Evolutionary conservation across 306 rosid species (phyloP), one percentile per base, ranked within the genome.

Genomic region (Prosopis cineraria): DNA sequence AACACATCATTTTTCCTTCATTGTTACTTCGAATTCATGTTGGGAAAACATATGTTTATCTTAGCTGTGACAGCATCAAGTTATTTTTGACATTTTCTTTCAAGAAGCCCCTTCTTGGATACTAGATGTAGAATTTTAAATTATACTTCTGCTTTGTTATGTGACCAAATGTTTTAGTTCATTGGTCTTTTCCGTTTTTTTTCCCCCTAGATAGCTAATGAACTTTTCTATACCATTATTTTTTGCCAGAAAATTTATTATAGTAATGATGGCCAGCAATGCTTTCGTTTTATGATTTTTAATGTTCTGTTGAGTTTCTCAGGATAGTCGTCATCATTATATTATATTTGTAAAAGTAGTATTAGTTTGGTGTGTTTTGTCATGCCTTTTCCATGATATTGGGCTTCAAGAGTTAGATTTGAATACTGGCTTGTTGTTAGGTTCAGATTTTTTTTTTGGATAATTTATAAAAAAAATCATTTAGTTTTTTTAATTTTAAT

Each of bases 11-110:
- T 25, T 65, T 36, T 55, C 40, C 40, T 69, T 76, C 24, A 10
- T 12, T 58, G 6, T 19, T 8, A 52, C 30, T 70, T 73, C 43
- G 37, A 71, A 53, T n/a, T 68, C 71, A 45, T 45, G 66, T 55
- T 56, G 52, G 20, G 3, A 41, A 43, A n/a, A n/a, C n/a, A 31
- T 36, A 22, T 9, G 36, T 58, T 12, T 4, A 55, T 33, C 45
- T 64, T 68, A 25, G 50, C 34, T 71, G 19, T 50, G 43, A 14
- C 60, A 17, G 52, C 79, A 55, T 39, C 55, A 27, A 45, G 60
- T 60, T 45, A n/a, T 55, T 55, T 39, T 76, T 40, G 34, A 25
- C 75, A 37, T 22, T 44, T 48, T 52, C 63, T 75, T 69, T 70
- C 45, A 17, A 36, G 36, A 11, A 27, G 17, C 34, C 34, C n/a